Conservation (phyloP, 495 filamentous ascomycete species). For the Bacidia gigantensis region DNA sequence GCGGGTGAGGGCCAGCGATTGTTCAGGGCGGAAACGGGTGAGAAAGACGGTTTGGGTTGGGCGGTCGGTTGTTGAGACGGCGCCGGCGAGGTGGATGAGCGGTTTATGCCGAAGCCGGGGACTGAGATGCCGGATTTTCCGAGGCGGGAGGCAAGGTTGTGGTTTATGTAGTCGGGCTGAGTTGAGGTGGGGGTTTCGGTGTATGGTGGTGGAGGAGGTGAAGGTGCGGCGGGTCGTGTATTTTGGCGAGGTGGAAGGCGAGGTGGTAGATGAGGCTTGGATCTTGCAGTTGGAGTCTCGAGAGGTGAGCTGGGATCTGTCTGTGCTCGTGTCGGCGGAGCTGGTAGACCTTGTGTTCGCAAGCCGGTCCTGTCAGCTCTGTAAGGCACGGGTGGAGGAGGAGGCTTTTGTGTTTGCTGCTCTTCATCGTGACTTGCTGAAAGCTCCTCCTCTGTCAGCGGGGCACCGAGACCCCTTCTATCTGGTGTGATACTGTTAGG, state of each 20-base stretch:
- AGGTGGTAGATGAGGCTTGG: slow-evolving; percentile 51
- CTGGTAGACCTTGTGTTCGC: slow-evolving; percentile 51
- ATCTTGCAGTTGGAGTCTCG: slow-evolving; percentile 22
- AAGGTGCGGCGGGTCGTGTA: slow-evolving; percentile 27
- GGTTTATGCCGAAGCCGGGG: slow-evolving; percentile 63
- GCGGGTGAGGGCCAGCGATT: slow-evolving; percentile 49
- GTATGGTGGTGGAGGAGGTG: slow-evolving; percentile 43
- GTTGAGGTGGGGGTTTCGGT: slow-evolving; percentile 14
- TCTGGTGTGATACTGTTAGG: slow-evolving; percentile 37
- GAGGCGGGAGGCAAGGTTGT: slow-evolving; percentile 52
- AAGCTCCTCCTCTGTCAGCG: slow-evolving; percentile 30
- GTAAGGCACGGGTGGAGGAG: slow-evolving; percentile 52
- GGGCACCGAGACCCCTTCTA: slow-evolving; percentile 34
- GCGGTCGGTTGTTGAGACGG: neutral
- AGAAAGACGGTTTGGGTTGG: slow-evolving; percentile 9
- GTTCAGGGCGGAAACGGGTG: slow-evolving; percentile 40
- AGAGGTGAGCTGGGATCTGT: slow-evolving; percentile 30
- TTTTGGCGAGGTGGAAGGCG: slow-evolving; percentile 58
- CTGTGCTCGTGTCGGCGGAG: slow-evolving; percentile 48
- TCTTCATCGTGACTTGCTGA: slow-evolving; percentile 29
- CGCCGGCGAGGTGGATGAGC: slow-evolving; percentile 17
- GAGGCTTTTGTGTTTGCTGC: slow-evolving; percentile 30
- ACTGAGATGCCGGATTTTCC: slow-evolving; percentile 70
- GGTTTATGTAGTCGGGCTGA: slow-evolving; percentile 41
- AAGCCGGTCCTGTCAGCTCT: slow-evolving; percentile 57